Conservation (phyloP, 2,329 filamentous ascomycete genomes). For the Neurospora sp. region DNA sequence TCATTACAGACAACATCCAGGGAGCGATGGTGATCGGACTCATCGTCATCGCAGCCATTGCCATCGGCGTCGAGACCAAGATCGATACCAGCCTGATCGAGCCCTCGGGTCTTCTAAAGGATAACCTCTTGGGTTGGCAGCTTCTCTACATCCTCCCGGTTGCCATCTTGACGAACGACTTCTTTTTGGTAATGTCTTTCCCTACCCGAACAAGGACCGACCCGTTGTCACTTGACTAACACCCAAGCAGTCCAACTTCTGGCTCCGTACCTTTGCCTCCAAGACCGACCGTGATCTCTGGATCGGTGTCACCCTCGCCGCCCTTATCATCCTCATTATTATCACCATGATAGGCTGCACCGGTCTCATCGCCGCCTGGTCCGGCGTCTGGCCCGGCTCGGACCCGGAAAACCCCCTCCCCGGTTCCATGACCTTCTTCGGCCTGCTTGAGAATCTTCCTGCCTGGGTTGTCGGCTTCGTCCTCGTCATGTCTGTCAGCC, state of each 20-base stretch:
- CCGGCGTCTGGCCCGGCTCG: slow-evolving; percentile 55
- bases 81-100: slow-evolving; percentile 61
- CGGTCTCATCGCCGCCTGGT: slow-evolving; percentile 70
- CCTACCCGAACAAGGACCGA: background rate
- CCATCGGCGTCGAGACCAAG: slow-evolving; percentile 65
- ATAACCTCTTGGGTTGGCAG: slow-evolving; percentile 71
- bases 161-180: slow-evolving; percentile 73
- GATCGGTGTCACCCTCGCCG: slow-evolving; percentile 62
- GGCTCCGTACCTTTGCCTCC: slow-evolving; percentile 75
- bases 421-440: slow-evolving; percentile 65
- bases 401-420: slow-evolving; percentile 36
- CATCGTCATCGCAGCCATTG: slow-evolving; percentile 65
- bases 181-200: slow-evolving; percentile 49
- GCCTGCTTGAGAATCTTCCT: slow-evolving; percentile 61
- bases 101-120: slow-evolving; percentile 56
- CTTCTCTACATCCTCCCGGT: slow-evolving; percentile 76
- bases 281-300: slow-evolving; percentile 69
- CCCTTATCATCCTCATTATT: slow-evolving; percentile 54
- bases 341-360: slow-evolving; percentile 62
- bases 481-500: slow-evolving; percentile 67
- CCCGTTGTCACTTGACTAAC: background rate
- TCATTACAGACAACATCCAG: slow-evolving; percentile 75
- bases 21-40: slow-evolving; percentile 67
- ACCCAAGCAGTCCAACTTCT: slow-evolving; percentile 53
- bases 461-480: slow-evolving; percentile 75